Evolutionary conservation across 192 early-diverging fungal genomes (phyloP), one percentile per base, ranked within the genome.

Genomic region (Chytriomyces sp.): DNA sequence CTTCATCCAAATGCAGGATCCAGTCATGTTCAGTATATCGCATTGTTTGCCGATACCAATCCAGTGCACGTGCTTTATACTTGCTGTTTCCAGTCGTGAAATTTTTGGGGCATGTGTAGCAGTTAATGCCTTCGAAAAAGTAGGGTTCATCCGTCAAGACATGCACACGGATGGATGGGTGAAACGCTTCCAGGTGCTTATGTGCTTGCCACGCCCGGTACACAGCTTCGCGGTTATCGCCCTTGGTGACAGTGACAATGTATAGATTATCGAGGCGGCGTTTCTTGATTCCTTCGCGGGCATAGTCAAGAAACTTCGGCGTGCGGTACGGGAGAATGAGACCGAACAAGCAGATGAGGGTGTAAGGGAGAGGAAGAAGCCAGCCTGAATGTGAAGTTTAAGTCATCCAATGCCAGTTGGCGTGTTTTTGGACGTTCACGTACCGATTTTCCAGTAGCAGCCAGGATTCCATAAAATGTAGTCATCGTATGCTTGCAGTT

Each of bases 141-240:
- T 85, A 88, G n/a, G 87, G 87, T 72, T 88, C 87, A 72, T 88
- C 87, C 46, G 87, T 88, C 66, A 88, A 74, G 5, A 88, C 87
- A 72, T 88, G 87, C 57, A 88, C 83, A 35, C 87, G 85, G 18
- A 88, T 82, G 60, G 78, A 80, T 18, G 87, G 85, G 76, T 88
- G 85, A 53, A 88, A 68, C 49, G 63, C 49, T 72, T 88, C 87
- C 20, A 88, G 77, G 72, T 88, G 87, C 65, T 82, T 83, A 83
- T 86, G 85, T 61, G 83, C 83, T 61, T 88, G 81, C 83, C 85
- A 88, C 1, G 87, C 77, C 16, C 87, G 83, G 70, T 84, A 85
- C n/a, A 88, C 87, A 2, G 85, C 83, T 35, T 87, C 87, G 6
- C 79, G 61, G 72, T 88, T 88, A 68, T 86, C 82, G 45, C 87